phyloP scores from a whole-genome alignment of 108 stramenopile genomes.

The Nitzschia palea region DNA sequence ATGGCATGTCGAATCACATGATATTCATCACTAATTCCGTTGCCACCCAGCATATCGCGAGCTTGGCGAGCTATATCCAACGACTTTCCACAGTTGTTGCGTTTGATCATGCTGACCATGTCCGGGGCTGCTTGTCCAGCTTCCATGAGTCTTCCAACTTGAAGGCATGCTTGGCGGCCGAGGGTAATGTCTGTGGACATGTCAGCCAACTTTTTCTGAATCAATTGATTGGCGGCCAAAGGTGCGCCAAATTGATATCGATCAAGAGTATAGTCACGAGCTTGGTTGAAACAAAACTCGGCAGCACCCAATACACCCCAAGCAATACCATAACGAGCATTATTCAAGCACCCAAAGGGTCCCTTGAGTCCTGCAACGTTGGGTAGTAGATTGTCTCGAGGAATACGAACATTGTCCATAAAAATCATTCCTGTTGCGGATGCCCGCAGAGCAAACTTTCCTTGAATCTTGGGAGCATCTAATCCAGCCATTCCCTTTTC shows the following conservation, averaged over 20 bases:
- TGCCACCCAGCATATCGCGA: constrained; percentile 95
- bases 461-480: constrained; percentile 87
- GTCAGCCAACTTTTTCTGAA: constrained; percentile 95
- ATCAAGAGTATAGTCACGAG: constrained; percentile 86
- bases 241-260: constrained; percentile 93
- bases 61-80: constrained; percentile 83
- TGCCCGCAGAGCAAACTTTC: constrained; percentile 89
- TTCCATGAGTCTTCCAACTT: constrained; percentile 91
- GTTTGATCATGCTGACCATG: constrained; percentile 93
- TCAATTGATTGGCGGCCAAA: constrained; percentile 91
- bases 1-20: constrained; percentile 94
- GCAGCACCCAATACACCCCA: constrained; percentile 97
- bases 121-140: constrained; percentile 68
- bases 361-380: constrained; percentile 66
- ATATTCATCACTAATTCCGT: constrained; percentile 97
- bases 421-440: constrained; percentile 91
- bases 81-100: constrained; percentile 93
- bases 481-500: constrained; percentile 83
- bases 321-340: constrained; percentile 95
- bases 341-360: constrained; percentile 94
- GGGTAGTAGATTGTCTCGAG: constrained; percentile 54
- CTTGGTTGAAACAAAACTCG: constrained; percentile 79
- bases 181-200: constrained; percentile 89
- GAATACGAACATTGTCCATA: constrained; percentile 89
- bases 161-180: constrained; percentile 69